Base-by-base conservation (phyloP, 768 basidiomycete genomes). In the Tylopilus intermedius region DNA sequence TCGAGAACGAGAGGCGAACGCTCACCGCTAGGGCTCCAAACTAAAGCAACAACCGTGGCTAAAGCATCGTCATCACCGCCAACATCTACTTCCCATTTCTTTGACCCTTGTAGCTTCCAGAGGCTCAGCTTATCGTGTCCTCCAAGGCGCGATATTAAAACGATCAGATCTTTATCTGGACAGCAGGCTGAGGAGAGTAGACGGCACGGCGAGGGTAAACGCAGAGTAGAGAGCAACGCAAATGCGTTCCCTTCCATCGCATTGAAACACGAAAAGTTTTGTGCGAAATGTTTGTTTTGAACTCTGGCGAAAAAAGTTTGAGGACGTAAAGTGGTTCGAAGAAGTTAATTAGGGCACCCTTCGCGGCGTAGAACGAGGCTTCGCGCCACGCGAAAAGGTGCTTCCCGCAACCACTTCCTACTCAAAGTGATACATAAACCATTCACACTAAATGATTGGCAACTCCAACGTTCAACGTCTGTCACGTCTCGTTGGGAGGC, bases 1-100 rank as follows among this genome's bases (percentile, higher is more conserved):
- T 15, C 47, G n/a, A 29, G 41, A 50, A 22, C 15, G 29, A 50
- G 22, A 15, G 10, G 52, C 44, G 29, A 56, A 39, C 45, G 69
- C 51, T 71, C 54, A 89, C 90, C 87, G 67, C 86, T 87, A 3
- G 90, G 90, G 67, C 88, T 90, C 90, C 90, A 93, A 11, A 80
- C 79, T 30, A 92, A 62, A 43, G 73, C 82, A 40, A 79, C 73
- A 27, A 88, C 77, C 49, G 78, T 76, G 39, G 71, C 73, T 27
- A 67, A 67, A 47, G 70, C 64, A 55, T 79, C 74, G 37, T 74
- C 71, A 39, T 74, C 71, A 33, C 64, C 58, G 29, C 79, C 80
- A n/a, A 86, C 74, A 59, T 85, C 84, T 35, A 88, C 76, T 62
- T 92, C 89, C 90, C 90, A 93, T 56, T 85, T 83, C 67, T 83